Conservation (phyloP, 306 rosid genomes). For the Begonia loranthoides region DNA sequence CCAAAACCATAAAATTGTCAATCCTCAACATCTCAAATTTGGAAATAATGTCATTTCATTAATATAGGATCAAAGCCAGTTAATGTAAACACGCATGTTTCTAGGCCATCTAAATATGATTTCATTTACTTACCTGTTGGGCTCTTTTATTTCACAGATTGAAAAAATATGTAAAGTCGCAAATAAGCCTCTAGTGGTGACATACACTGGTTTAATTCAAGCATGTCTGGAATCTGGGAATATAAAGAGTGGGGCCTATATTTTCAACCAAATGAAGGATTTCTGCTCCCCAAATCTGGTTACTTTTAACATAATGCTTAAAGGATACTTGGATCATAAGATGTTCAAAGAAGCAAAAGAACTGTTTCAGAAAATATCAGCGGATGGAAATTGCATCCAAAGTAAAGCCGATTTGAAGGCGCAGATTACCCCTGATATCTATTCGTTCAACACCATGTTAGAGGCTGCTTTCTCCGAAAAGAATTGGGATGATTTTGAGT, state of each 20-base stretch:
- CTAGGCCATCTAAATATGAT: no score
- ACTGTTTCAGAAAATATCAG: slow-evolving; percentile 51
- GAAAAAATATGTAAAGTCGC: slow-evolving; percentile 92
- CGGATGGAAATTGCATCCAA: slow-evolving; percentile 24
- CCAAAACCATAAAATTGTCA: no score
- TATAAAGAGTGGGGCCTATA: slow-evolving; percentile 44
- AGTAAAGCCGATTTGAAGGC: slow-evolving; percentile 28
- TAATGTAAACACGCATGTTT: no score
- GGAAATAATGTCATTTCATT: background rate
- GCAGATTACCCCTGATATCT: slow-evolving; percentile 60
- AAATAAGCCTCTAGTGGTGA: slow-evolving; percentile 87
- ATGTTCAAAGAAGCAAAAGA: slow-evolving; percentile 63
- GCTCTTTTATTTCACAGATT: slow-evolving; percentile 26
- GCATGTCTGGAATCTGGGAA: slow-evolving; percentile 65
- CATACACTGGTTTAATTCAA: slow-evolving; percentile 89
- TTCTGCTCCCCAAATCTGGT: slow-evolving; percentile 81
- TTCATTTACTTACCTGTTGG: no score
- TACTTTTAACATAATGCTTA: slow-evolving; percentile 72
- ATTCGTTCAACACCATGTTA: slow-evolving; percentile 71
- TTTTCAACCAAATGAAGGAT: slow-evolving; percentile 63
- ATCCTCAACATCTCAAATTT: no score
- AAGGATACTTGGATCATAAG: slow-evolving; percentile 57
- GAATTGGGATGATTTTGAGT: slow-evolving; percentile 65
- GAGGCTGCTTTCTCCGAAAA: slow-evolving; percentile 46
- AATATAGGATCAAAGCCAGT: no score